Evolutionary conservation across 371 early-diverging fungal species (phyloP).

Genomic region (Rhizopus arrhizus): DNA sequence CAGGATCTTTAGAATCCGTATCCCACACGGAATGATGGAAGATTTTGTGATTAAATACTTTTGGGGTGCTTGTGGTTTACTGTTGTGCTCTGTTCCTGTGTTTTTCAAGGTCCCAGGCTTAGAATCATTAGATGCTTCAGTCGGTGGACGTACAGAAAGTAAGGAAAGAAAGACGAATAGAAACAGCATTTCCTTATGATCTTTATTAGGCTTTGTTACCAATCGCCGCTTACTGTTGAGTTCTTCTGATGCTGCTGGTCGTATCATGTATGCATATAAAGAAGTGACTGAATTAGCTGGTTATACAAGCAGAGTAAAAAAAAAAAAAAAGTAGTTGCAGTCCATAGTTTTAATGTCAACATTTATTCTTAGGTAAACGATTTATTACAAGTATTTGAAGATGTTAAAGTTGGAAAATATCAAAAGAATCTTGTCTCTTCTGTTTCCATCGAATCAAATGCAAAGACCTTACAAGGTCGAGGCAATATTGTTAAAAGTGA

Average conservation of each 20-base stretch:
- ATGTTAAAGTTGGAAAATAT: constrained; percentile 74
- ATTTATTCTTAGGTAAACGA: constrained; percentile 54
- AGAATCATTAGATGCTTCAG: constrained; percentile 32
- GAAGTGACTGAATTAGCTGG: constrained; percentile 90
- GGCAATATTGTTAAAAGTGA: constrained; percentile 70
- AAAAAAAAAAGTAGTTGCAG: not conserved
- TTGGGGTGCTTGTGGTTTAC: constrained; percentile 93
- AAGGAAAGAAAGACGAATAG: not conserved
- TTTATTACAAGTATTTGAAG: constrained; percentile 79
- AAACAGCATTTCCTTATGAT: too few relatives aligned
- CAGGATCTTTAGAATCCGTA: constrained; percentile 73
- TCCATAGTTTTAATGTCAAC: not conserved
- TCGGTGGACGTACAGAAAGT: constrained; percentile 65
- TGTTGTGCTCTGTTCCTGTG: constrained; percentile 89
- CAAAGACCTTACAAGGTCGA: constrained; percentile 63
- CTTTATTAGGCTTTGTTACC: constrained; percentile 75
- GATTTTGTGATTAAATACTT: constrained; percentile 92
- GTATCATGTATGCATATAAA: constrained; percentile 91
- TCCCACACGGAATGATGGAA: constrained; percentile 87
- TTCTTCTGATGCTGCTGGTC: constrained; percentile 87
- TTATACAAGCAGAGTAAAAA: constrained; percentile 82
- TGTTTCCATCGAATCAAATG: constrained; percentile 59
- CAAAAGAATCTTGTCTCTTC: constrained; percentile 68
- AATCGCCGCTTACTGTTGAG: constrained; percentile 84
- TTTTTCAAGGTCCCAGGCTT: constrained; percentile 73